These are phyloP conservation scores for Umbelopsis ramanniana DNA, from an alignment of 192 early-diverging fungal genomes.

Conservation along the genomic window DNA sequence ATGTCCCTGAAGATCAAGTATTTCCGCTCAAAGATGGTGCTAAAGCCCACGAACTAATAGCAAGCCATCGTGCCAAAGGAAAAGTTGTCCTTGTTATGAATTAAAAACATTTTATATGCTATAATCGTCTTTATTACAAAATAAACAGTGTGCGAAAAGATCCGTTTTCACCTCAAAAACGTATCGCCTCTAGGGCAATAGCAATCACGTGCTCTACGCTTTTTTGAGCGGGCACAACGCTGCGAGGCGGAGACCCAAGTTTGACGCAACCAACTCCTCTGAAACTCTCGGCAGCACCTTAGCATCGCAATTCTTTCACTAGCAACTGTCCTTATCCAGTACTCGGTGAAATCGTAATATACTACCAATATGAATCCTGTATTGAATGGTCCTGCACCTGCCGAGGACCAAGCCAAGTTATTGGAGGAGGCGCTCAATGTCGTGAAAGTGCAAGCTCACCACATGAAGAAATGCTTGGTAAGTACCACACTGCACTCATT, in stretches of 20 bases:
- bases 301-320: slow-evolving; percentile 1
- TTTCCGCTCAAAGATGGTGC: slow-evolving; percentile 32
- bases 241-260: slow-evolving; percentile 12
- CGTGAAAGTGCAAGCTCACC: slow-evolving; percentile 93
- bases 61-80: slow-evolving; percentile 32
- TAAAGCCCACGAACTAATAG: slow-evolving; percentile 32
- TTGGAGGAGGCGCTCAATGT: slow-evolving; percentile 91
- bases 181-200: too few species aligned
- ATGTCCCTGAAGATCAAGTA: slow-evolving; percentile 19
- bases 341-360: slow-evolving; percentile 16
- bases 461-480: slow-evolving; percentile 96
- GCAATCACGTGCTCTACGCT: background rate
- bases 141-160: too few species aligned
- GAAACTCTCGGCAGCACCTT: slow-evolving; percentile 20
- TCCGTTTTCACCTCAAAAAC: too few species aligned
- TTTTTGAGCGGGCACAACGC: background rate
- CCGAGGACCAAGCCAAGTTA: slow-evolving; percentile 87
- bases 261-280: slow-evolving; percentile 15
- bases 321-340: background rate
- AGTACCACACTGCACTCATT: slow-evolving; percentile 9
- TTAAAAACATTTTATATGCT: background rate
- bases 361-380: slow-evolving; percentile 17
- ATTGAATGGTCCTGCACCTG: slow-evolving; percentile 45
- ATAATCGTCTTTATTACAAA: background rate
- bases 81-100: slow-evolving; percentile 37